A percentile compares a stretch with the other conserved stretches of the same genome.
These are phyloP conservation scores for Linum lewisii DNA, from an alignment of 345 rosid species.

Conservation along the genomic window DNA sequence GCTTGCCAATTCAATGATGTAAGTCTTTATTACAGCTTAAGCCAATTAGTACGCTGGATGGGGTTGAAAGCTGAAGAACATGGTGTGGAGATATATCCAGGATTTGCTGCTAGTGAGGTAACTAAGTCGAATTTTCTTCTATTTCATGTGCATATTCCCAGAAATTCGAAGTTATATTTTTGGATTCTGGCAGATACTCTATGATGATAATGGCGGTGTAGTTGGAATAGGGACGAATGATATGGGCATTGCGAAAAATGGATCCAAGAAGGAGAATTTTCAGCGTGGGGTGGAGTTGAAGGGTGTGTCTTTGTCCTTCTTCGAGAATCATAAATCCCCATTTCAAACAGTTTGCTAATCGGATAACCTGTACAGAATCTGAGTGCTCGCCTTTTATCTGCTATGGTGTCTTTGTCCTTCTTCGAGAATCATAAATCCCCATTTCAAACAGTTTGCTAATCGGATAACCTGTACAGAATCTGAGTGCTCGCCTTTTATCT, in stretches of 20 bases:
- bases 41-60: conserved; percentile 84
- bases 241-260: conserved; percentile 94
- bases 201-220: conserved; percentile 52
- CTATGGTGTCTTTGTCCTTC: conserved; percentile 17
- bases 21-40: conserved; percentile 42
- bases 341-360: too few species aligned
- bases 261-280: conserved; percentile 73
- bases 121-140: conserved; percentile 1
- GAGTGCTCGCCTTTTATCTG: too few species aligned
- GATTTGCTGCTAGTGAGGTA: conserved; percentile 93
- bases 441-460: too few species aligned
- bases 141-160: conserved; percentile 3
- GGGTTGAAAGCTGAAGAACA: conserved; percentile 89
- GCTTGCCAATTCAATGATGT: conserved; percentile 6
- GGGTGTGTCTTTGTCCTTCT: conserved; percentile 34
- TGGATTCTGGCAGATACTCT: conserved; percentile 47
- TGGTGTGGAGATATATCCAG: conserved; percentile 95
- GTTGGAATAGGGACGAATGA: conserved; percentile 86
- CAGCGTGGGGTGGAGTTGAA: conserved; percentile 75
- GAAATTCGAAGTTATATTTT: conserved; percentile 14
- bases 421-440: too few species aligned
- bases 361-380: too few species aligned
- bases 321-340: too few species aligned
- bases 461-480: too few species aligned
- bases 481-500: neutral